These are phyloP conservation scores for Syzygium jambos DNA, from an alignment of 345 rosid species.

Conservation along the genomic window DNA sequence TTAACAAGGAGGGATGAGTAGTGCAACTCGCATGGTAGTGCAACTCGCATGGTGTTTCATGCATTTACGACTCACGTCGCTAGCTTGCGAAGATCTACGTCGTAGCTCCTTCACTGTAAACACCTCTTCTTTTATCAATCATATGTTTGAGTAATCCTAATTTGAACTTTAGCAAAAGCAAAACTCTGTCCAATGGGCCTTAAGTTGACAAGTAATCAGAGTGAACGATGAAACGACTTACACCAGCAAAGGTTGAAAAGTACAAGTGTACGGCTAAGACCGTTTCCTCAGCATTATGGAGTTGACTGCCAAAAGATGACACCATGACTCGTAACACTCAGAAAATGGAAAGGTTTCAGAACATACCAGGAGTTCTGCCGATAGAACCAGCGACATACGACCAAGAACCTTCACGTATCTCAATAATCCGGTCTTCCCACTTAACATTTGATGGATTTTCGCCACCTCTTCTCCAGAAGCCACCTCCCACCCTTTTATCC, in stretches of 20 bases:
- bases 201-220: background rate
- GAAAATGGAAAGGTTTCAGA: background rate
- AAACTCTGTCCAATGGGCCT: background rate
- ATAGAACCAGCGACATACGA: conserved; percentile 77
- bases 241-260: background rate
- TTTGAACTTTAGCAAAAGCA: background rate
- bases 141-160: background rate
- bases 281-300: background rate
- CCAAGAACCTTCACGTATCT: conserved; percentile 89
- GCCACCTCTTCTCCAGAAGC: conserved; percentile 78
- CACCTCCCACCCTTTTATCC: conserved; percentile 51
- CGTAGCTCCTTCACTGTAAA: background rate
- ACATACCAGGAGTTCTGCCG: conserved; percentile 89
- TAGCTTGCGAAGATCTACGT: background rate
- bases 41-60: background rate
- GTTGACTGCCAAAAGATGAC: background rate
- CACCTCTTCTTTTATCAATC: background rate
- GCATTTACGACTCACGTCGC: background rate
- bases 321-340: background rate
- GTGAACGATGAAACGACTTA: background rate
- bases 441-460: conserved; percentile 65
- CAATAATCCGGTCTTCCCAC: conserved; percentile 66
- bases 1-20: background rate
- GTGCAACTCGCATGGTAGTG: background rate
- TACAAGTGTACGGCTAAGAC: background rate